Conservation (phyloP, 352 stramenopile genomes). For the Globisporangium irregulare region DNA sequence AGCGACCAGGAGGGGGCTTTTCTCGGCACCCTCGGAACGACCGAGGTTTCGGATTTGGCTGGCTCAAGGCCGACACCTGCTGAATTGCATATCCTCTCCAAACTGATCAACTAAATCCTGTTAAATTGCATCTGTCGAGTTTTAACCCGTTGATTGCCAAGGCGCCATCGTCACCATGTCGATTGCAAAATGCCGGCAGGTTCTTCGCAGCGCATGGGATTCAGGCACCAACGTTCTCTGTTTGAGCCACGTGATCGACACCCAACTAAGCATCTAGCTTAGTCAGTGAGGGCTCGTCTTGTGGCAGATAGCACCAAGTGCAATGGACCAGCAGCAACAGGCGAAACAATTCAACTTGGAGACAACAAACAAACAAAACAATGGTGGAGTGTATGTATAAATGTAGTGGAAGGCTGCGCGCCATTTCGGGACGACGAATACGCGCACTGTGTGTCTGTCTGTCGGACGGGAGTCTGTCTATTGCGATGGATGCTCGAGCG, state of each 20-base stretch:
- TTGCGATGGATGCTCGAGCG: background rate
- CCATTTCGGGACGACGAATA: background rate
- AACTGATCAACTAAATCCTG: background rate
- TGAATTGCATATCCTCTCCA: constrained; percentile 7
- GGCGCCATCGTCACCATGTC: background rate
- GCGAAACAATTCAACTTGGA: background rate
- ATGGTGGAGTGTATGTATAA: background rate
- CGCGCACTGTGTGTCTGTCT: background rate
- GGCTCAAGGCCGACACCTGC: constrained; percentile 14
- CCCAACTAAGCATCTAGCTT: background rate
- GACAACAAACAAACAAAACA: background rate
- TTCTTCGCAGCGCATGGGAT: background rate
- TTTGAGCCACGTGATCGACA: background rate
- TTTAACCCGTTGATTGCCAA: background rate
- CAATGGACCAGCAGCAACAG: background rate
- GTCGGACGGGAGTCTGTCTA: background rate
- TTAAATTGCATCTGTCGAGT: background rate
- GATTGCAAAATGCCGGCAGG: background rate
- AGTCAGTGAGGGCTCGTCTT: background rate
- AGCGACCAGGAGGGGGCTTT: constrained; percentile 8
- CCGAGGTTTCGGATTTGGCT: constrained; percentile 19
- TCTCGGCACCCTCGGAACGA: constrained; percentile 25
- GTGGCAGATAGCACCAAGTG: background rate
- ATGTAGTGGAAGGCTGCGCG: background rate
- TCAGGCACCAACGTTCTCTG: background rate